A percentile compares a stretch with the other conserved stretches of the same genome.
These are phyloP conservation scores for Acanthamoeba healyi DNA, from an alignment of 208 protist species.

Conservation along the genomic window DNA sequence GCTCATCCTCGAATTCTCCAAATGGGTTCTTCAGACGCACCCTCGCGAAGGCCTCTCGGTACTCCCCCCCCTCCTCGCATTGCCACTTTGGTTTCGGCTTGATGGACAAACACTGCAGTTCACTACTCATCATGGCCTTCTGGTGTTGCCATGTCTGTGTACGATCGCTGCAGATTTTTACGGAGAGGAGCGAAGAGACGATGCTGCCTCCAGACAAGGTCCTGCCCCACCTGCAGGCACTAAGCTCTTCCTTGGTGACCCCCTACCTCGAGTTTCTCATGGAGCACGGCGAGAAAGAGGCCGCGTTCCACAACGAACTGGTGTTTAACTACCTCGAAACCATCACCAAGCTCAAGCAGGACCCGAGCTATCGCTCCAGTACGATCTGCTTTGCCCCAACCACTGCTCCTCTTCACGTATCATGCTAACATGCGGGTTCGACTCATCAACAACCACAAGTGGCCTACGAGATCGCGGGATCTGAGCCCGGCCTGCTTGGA, in stretches of 20 bases:
- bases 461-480: slow-evolving; percentile 14
- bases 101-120: neutral
- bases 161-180: slow-evolving; percentile 78
- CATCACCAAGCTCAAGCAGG: neutral
- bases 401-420: too few species aligned
- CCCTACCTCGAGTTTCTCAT: slow-evolving; percentile 83
- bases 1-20: slow-evolving; percentile 83
- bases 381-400: neutral
- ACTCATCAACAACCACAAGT: too few species aligned
- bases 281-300: slow-evolving; percentile 63
- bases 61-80: neutral
- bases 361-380: neutral
- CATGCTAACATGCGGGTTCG: too few species aligned
- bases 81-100: neutral
- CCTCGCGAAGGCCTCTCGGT: slow-evolving; percentile 77
- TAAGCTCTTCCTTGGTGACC: slow-evolving; percentile 58
- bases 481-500: slow-evolving; percentile 70
- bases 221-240: slow-evolving; percentile 73
- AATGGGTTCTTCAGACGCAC: slow-evolving; percentile 76
- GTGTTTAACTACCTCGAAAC: slow-evolving; percentile 79
- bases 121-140: too few species aligned
- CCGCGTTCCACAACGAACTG: slow-evolving; percentile 85
- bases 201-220: slow-evolving; percentile 78
- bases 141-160: neutral
- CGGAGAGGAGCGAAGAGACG: slow-evolving; percentile 73